phyloP scores from a whole-genome alignment of 441 rosid genomes.

The Geranium incanum region DNA sequence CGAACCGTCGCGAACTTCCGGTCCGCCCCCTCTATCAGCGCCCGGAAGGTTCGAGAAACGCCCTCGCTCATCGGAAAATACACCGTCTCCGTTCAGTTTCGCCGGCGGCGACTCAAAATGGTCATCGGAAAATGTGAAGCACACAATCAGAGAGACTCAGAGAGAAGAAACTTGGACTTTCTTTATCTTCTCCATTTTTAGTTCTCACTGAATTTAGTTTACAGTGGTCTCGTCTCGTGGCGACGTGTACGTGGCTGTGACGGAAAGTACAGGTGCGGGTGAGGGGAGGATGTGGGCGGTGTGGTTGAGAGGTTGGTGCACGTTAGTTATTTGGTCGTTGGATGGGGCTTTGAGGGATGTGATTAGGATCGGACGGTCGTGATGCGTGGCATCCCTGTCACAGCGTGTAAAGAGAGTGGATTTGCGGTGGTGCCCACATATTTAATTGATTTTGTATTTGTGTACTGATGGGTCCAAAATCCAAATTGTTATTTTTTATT shows the following conservation, averaged over 20 bases:
- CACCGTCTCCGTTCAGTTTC: not conserved
- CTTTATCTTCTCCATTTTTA: not conserved
- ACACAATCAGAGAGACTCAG: not conserved
- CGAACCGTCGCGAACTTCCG: constrained; percentile 75
- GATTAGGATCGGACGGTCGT: not conserved
- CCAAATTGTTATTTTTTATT: not conserved
- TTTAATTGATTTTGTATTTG: not conserved
- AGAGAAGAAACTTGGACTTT: constrained; percentile 4
- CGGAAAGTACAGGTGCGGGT: not conserved
- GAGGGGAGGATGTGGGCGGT: not conserved
- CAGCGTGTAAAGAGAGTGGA: not conserved
- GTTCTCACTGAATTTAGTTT: not conserved
- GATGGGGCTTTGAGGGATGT: not conserved
- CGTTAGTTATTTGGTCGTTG: not conserved
- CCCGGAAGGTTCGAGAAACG: constrained; percentile 49
- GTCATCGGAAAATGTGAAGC: constrained; percentile 6
- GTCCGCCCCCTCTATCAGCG: constrained; percentile 75
- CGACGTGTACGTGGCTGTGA: not conserved
- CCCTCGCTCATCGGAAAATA: constrained; percentile 30
- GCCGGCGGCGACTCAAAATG: not conserved
- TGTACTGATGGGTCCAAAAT: not conserved
- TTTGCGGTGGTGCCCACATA: not conserved
- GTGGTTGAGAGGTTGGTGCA: not conserved
- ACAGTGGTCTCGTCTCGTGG: not conserved
- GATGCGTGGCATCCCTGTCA: not conserved